Base-by-base conservation (phyloP, 352 stramenopile species). In the Phytophthora palmivora region DNA sequence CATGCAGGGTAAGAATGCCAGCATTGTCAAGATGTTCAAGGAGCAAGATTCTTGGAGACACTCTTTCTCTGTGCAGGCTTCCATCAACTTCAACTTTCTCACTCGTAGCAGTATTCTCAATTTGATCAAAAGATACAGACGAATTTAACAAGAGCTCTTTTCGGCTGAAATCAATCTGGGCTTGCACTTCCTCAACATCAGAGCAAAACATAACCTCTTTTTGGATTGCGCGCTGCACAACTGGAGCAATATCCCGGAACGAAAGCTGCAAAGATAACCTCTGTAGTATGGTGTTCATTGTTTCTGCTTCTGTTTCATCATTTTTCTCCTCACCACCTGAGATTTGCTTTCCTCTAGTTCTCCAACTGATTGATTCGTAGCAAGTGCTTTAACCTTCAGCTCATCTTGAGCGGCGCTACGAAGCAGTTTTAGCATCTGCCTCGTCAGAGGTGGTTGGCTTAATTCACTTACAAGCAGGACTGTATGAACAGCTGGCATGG, bases 401-500 rank as follows among this genome's bases (percentile, higher is more conserved):
- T 57, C 32, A 22, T 33, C 43, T 62, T 60, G 21, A 7, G 38
- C 41, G 10, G 28, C 48, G 36, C 21, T 57, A n/a, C 45, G 53
- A 24, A 86, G 48, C 12, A 84, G 54, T 33, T 77, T 84, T 28
- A 66, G 68, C 66, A 72, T 75, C 3, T 59, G 16, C 10, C 70
- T 86, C 4, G 72, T 88, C 49, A 91, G 41, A 18, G 82, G 82
- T 4, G 82, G 82, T 9, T 44, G 44, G 22, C 64, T 80, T 52
- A 88, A 51, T 19, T 87, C 74, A 15, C 74, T 91, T 16, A 87
- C 45, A 2, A 91, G 39, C 6, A 89, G 69, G 5, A 91, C 46
- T 11, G 71, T 72, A 24, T 72, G 45, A 18, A 60, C 18, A 33
- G 41, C 14, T 38, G 38, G 0, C 24, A 24, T 19, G n/a, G 11